Evolutionary conservation across 768 basidiomycete species (phyloP), one percentile per base, ranked within the genome.

Genomic region (Tricholoma hemisulphureum): DNA sequence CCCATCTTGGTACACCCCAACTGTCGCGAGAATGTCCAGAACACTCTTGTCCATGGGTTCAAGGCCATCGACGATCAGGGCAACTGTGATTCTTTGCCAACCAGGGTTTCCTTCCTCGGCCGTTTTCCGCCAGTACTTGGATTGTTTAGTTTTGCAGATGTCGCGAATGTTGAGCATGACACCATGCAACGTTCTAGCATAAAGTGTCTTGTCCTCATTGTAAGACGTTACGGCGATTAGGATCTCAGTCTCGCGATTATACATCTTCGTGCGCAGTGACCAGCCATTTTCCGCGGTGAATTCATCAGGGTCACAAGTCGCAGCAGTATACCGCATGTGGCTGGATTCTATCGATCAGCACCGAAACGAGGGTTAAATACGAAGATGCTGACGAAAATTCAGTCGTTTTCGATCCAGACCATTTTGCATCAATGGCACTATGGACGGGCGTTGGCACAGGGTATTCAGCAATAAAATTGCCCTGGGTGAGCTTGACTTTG

Each of bases 101-200:
- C 80, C 87, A 35, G 92, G 91, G 54, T 82, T 80, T 43, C 92
- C 91, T 68, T 93, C 91, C 71, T 93, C 91, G 9, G 92, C 87
- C 52, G 81, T 82, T 58, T 85, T 81, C 43, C 88, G 82, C 92
- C 94, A 94, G 74, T 89, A 96, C 71, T 94, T 94, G 61, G 89
- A 93, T 67, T 91, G 89, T 71, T 95, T 95, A 39, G 93, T 95
- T 75, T 90, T 94, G 83, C 94, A 95, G 63, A 98, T 98, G 65
- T 98, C 91, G 62, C 95, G 90, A 60, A 98, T 96, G 73, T 99
- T 98, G 61, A 96, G 73, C 95, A 98, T 98, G 66, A 98, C 89
- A 61, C 92, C 92, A 67, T 98, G 96, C 37, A 98, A 79, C 0
- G 96, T 98, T 62, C 90, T 87, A 24, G 91, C 85, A 67, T 93